phyloP scores from a whole-genome alignment of 108 stramenopile species.

The Cyclotella sp. region DNA sequence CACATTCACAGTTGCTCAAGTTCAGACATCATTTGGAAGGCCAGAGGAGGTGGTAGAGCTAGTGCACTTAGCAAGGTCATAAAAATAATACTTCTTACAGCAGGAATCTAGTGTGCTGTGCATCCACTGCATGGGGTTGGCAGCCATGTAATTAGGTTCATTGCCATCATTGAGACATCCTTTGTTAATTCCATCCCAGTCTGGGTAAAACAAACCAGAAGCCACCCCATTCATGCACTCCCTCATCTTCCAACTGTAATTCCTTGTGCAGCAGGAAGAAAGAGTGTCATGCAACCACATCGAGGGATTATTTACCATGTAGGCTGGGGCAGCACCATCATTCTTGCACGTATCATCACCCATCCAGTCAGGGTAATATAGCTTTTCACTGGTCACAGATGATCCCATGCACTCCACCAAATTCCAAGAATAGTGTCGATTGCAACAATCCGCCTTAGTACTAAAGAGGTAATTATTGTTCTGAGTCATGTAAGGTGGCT shows the following conservation, averaged over 20 bases:
- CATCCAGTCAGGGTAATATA: conserved; percentile 3
- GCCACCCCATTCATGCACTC: not conserved
- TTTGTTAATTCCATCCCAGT: not conserved
- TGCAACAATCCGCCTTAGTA: too few relatives aligned
- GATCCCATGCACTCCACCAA: too few relatives aligned
- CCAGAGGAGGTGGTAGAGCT: not conserved
- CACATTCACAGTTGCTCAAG: not conserved
- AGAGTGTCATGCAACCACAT: not conserved
- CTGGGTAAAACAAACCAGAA: not conserved
- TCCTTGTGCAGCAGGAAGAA: not conserved
- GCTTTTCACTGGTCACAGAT: not conserved
- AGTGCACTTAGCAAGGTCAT: not conserved
- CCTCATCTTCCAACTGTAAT: conserved; percentile 4
- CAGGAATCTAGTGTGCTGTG: not conserved
- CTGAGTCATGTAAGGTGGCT: too few relatives aligned
- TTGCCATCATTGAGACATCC: conserved; percentile 4
- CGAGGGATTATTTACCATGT: conserved; percentile 2
- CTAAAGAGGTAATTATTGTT: too few relatives aligned
- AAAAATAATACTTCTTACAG: not conserved
- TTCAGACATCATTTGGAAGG: not conserved
- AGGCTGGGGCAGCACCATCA: not conserved
- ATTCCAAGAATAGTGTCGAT: too few relatives aligned
- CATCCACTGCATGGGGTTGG: not conserved
- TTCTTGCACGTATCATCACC: not conserved
- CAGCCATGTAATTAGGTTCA: not conserved